Conservation (phyloP, 2,329 filamentous ascomycete species). For the Botrytis aclada region DNA sequence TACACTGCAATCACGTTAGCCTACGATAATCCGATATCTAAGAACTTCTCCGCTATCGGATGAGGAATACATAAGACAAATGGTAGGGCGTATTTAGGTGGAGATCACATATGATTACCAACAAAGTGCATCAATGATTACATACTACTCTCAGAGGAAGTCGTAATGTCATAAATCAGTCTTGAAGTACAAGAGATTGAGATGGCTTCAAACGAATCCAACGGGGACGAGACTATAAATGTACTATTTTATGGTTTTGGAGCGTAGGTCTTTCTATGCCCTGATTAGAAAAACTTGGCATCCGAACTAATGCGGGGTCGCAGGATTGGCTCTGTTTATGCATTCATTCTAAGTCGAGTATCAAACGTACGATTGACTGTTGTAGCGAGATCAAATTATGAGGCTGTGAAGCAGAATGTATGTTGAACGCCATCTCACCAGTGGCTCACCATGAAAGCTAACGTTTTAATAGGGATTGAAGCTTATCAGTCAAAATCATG, state of each 20-base stretch:
- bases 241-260: constrained; percentile 16
- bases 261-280: background rate
- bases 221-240: background rate
- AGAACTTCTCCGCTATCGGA: too few relatives aligned
- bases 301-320: background rate
- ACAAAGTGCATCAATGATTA: background rate
- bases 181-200: background rate
- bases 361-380: constrained; percentile 52
- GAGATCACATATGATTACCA: background rate
- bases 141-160: background rate
- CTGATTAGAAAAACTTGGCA: accelerated
- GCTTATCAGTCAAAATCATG: constrained; percentile 54
- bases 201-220: background rate
- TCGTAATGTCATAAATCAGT: too few relatives aligned
- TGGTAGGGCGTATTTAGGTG: too few relatives aligned
- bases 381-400: constrained; percentile 59
- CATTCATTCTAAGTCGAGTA: constrained; percentile 49
- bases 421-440: constrained; percentile 30
- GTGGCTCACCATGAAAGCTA: constrained; percentile 24
- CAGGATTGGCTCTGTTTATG: constrained; percentile 57
- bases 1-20: too few relatives aligned
- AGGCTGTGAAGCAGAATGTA: constrained; percentile 49
- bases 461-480: constrained; percentile 41
- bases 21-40: too few relatives aligned
- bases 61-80: too few relatives aligned